phyloP scores from a whole-genome alignment of 2,329 filamentous ascomycete species.

The Westerdykella ornata region DNA sequence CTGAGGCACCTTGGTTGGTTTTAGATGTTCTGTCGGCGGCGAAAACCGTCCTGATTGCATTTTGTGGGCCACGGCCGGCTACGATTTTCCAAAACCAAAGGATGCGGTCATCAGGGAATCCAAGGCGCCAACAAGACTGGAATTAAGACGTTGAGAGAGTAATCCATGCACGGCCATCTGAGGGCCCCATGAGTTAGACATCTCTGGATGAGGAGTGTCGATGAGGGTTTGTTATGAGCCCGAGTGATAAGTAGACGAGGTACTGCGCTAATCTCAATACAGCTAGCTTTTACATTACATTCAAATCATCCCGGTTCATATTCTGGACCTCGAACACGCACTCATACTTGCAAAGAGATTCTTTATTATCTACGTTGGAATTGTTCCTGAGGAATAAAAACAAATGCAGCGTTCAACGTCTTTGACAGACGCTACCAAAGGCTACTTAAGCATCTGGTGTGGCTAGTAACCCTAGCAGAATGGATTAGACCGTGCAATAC shows the following conservation, averaged over 20 bases:
- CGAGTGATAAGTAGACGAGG: background rate
- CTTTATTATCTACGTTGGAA: too few species aligned
- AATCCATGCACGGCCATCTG: background rate
- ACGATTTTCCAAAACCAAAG: background rate
- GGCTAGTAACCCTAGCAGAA: too few species aligned
- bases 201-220: background rate
- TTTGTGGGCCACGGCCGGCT: background rate
- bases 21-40: background rate
- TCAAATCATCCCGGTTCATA: too few species aligned
- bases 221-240: background rate
- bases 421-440: too few species aligned
- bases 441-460: too few species aligned
- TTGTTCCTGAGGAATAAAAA: too few species aligned
- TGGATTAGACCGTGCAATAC: too few species aligned
- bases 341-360: too few species aligned
- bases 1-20: background rate
- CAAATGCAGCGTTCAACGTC: too few species aligned
- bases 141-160: background rate
- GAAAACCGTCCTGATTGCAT: background rate
- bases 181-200: background rate
- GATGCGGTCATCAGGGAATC: background rate
- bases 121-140: background rate
- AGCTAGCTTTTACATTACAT: too few species aligned
- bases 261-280: too few species aligned
- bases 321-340: too few species aligned